Base-by-base conservation (phyloP, 2,329 filamentous ascomycete species). In the Lomentospora prolificans region DNA sequence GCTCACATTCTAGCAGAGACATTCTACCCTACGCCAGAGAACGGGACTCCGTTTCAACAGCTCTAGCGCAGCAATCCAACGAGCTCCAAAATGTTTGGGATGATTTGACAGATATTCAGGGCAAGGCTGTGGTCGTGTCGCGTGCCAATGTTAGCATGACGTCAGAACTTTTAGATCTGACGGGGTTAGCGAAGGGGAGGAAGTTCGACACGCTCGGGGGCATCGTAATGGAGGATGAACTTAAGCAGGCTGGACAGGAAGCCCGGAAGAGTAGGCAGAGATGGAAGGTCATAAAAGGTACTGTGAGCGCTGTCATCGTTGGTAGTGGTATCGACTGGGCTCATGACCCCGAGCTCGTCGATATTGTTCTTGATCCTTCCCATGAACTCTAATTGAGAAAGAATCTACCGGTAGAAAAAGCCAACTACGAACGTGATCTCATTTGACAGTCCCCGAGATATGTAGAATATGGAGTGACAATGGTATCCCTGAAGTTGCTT, bases 251-350 rank as follows among this genome's bases (percentile, higher is more conserved):
- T 9, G 81, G 89, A 62, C 70, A 66, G 4, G 77, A 84, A 41
- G 70, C 87, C 58, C 83, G 78, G 62, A 72, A 73, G 22, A 85
- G 82, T 65, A 80, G 80, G 59, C 81, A 83, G 61, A 79, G 79
- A 64, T 89, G 85, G 84, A 82, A 82, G 63, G 82, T 86, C 19
- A 80, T 92, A 68, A 94, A 92, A 71, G 87, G 82, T 24, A 81
- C 90, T 44, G 78, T 87, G n/a, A 87, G 86, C 64, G 89, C 86
- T 17, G 78, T 90, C 56, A 80, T 95, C 50, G 87, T 83, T 4
- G 89, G 87, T 3, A 95, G 89, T 67, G 90, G 90, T 50, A 75
- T 94, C 55, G 84, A 95, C 64, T 95, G 90, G 90, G 83, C 82
- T 10, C 74, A 79, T 41, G 84, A 95, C 68, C 77, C 83, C 53